Evolutionary conservation across 2,329 filamentous ascomycete genomes (phyloP).

Genomic region (Ceratocystis destructans): DNA sequence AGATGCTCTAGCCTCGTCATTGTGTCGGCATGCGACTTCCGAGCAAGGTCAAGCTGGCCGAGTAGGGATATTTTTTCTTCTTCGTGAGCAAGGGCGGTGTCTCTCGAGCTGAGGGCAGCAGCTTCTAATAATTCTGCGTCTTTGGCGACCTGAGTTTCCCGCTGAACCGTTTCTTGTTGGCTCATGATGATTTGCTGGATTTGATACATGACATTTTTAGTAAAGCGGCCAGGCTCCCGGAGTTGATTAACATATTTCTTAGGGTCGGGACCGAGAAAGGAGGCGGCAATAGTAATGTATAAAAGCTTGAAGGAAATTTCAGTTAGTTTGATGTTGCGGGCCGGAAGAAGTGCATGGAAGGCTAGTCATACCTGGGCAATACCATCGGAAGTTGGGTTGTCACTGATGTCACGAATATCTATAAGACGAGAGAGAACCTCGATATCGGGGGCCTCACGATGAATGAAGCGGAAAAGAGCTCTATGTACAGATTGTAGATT

Average conservation of each 20-base stretch:
- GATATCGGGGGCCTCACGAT: constrained; percentile 38
- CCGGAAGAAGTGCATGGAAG: background rate
- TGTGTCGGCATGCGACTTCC: constrained; percentile 45
- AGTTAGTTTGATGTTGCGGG: constrained; percentile 7
- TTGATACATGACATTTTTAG: constrained; percentile 32
- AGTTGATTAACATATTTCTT: constrained; percentile 39
- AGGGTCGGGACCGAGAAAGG: constrained; percentile 45
- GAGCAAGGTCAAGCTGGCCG: constrained; percentile 38
- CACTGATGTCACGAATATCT: constrained; percentile 44
- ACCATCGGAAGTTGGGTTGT: constrained; percentile 41
- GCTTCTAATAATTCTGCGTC: constrained; percentile 23
- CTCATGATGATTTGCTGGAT: constrained; percentile 36
- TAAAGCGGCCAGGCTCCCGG: constrained; percentile 26
- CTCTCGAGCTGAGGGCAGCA: constrained; percentile 32
- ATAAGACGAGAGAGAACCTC: constrained; percentile 39
- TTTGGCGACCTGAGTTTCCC: constrained; percentile 23
- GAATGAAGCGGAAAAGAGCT: constrained; percentile 42
- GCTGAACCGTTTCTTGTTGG: constrained; percentile 24
- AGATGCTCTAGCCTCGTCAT: constrained; percentile 46
- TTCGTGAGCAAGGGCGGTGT: constrained; percentile 44
- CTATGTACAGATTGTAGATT: constrained; percentile 42
- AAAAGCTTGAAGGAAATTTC: constrained; percentile 33
- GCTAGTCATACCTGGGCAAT: constrained; percentile 36
- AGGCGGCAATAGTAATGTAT: constrained; percentile 47
- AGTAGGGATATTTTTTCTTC: constrained; percentile 40